A percentile compares a stretch with the other conserved stretches of the same genome.
Conservation (phyloP, 306 rosid species). For the Vicia faba region DNA sequence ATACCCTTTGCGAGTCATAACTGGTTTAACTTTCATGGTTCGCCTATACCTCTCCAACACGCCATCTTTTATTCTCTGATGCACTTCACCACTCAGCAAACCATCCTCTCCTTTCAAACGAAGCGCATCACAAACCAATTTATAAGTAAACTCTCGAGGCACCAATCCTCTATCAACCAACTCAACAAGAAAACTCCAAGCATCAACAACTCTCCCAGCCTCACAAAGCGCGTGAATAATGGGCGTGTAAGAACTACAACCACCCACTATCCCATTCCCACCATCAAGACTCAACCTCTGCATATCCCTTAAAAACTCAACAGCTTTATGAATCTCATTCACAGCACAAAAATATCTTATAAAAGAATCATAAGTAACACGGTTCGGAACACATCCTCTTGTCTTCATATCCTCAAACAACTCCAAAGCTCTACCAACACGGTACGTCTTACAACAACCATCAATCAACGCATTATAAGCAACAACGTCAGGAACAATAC, state of each 20-base stretch:
- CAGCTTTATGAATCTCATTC: conserved; percentile 76
- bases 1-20: conserved; percentile 71
- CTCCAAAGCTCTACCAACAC: conserved; percentile 70
- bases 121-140: conserved; percentile 58
- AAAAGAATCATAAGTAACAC: conserved; percentile 73
- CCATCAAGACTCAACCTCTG: conserved; percentile 52
- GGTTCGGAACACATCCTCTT: conserved; percentile 66
- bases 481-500: conserved; percentile 80
- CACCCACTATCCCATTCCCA: conserved; percentile 42
- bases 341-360: conserved; percentile 76
- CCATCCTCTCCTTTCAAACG: conserved; percentile 45
- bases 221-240: conserved; percentile 78
- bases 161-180: conserved; percentile 64
- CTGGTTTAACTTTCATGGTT: conserved; percentile 57
- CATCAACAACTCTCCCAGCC: conserved; percentile 65
- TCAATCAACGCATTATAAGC: conserved; percentile 82
- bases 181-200: conserved; percentile 69
- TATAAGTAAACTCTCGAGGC: conserved; percentile 85
- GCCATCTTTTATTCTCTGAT: conserved; percentile 57
- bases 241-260: conserved; percentile 78
- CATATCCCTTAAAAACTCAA: conserved; percentile 73
- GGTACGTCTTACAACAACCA: conserved; percentile 82
- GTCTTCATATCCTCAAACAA: conserved; percentile 79
- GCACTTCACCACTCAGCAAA: conserved; percentile 49
- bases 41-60: conserved; percentile 56